Evolutionary conservation across 2,329 filamentous ascomycete species (phyloP), one percentile per base, ranked within the genome.

Genomic region (Leptodontidium sp.): DNA sequence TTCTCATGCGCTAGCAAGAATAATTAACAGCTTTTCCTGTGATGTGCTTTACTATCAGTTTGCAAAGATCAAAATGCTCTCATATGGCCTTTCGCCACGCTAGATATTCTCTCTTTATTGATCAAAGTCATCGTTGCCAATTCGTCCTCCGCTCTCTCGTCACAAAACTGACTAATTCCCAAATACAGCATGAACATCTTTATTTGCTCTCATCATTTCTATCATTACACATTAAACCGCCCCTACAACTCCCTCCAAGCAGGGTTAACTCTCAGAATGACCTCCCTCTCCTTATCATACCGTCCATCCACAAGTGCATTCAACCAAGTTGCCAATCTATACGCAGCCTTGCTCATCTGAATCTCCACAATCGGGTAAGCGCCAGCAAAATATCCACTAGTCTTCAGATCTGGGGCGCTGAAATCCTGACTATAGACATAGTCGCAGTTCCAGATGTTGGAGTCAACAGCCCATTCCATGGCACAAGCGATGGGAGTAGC

Each of bases 341-440:
- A 38, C 15, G 53, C 53, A 32, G 53, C 53, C 15, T 57, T 57
- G 17, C 53, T 57, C 15, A 57, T 38, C 32, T 57, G 53, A n/a
- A 57, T 38, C 53, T 57, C 53, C 5, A 57, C 53, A 38, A 57
- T 57, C 29, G 53, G 53, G 8, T 57, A 57, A 11, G 53, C 53
- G 15, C 53, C 53, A 15, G 29, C 53, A 38, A 57, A 57, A 17
- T 57, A 57, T 15, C 53, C 53, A 38, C 53, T 57, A n/a, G 53
- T 57, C 53, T 57, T 57, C 53, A 57, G 29, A 57, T 57, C 53
- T 26, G 29, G 29, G 2, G 53, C 53, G 53, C 32, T 35, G 15
- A 57, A 57, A 12, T 57, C 53, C 53, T 57, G 53, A 38, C 53
- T 57, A 8, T 57, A 57, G 9, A 57, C 53, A 38, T 57, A 57